Conservation (phyloP, 108 stramenopile genomes). For the Cyclostephanos tholiformis region DNA sequence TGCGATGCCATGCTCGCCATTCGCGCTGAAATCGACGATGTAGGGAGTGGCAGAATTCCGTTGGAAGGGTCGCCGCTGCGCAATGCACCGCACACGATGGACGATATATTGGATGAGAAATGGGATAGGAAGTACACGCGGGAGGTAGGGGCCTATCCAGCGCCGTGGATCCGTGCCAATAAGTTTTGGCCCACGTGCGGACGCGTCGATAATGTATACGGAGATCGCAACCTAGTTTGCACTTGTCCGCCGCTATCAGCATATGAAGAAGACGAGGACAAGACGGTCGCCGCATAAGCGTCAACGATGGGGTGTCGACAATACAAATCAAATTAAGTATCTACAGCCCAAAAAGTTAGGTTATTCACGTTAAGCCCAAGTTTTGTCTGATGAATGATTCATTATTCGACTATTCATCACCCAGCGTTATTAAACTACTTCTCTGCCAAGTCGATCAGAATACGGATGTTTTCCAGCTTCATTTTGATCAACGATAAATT, state of each 20-base stretch:
- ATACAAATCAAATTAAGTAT: constrained; percentile 8
- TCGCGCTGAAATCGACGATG: constrained; percentile 96
- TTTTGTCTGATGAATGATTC: neutral
- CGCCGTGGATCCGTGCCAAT: constrained; percentile 92
- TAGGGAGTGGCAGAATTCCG: constrained; percentile 86
- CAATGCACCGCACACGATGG: constrained; percentile 96
- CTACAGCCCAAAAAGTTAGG: no score
- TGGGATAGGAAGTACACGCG: constrained; percentile 93
- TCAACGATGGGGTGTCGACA: neutral
- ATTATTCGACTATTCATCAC: neutral
- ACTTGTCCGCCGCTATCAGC: constrained; percentile 93
- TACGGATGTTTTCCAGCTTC: no score
- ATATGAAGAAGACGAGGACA: constrained; percentile 82
- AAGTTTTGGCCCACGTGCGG: constrained; percentile 99
- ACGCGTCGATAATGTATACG: constrained; percentile 97
- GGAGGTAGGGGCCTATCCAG: constrained; percentile 92
- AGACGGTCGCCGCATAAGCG: constrained; percentile 69
- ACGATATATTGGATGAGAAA: constrained; percentile 77
- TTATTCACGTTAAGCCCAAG: no score
- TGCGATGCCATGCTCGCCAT: constrained; percentile 97
- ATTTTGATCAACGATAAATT: neutral
- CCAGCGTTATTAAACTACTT: no score
- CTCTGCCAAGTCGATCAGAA: no score
- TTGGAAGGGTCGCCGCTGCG: constrained; percentile 91
- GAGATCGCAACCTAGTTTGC: constrained; percentile 97